A percentile compares a stretch with the other conserved stretches of the same genome.
phyloP scores from a whole-genome alignment of 2,329 filamentous ascomycete genomes.

The Lachnellula arida region DNA sequence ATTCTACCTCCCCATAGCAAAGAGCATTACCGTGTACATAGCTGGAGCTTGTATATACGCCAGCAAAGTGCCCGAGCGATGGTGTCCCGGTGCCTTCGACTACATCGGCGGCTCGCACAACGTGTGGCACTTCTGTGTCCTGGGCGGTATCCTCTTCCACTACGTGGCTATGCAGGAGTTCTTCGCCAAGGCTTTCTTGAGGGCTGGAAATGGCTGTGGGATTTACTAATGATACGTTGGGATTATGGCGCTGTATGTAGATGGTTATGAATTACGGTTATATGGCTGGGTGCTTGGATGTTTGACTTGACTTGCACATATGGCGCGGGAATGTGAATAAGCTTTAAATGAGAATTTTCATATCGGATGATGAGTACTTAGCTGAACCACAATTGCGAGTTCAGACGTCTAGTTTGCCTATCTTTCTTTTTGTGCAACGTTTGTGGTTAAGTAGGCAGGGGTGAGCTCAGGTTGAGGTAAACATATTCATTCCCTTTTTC shows the following conservation, averaged over 20 bases:
- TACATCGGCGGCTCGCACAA: constrained; percentile 96
- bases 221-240: constrained; percentile 16
- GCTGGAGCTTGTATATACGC: constrained; percentile 83
- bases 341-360: too few species aligned
- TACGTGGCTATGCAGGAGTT: constrained; percentile 95
- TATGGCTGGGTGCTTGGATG: constrained; percentile 13
- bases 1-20: constrained; percentile 84
- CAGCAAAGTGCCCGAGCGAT: constrained; percentile 87
- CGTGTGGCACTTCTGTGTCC: constrained; percentile 91
- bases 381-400: too few species aligned
- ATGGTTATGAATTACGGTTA: constrained; percentile 1
- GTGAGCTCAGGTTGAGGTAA: too few species aligned
- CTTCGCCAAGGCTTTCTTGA: constrained; percentile 71
- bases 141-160: constrained; percentile 95
- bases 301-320: not conserved
- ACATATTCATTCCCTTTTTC: too few species aligned
- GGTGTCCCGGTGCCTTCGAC: constrained; percentile 89
- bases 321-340: not conserved
- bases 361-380: too few species aligned
- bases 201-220: constrained; percentile 43
- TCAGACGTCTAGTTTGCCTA: too few species aligned
- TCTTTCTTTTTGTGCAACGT: too few species aligned
- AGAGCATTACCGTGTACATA: constrained; percentile 83
- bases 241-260: not conserved
- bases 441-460: too few species aligned